A percentile compares a stretch with the other conserved stretches of the same genome.
These are phyloP conservation scores for Massospora cicadina DNA, from an alignment of 371 early-diverging fungal species.

Conservation along the genomic window DNA sequence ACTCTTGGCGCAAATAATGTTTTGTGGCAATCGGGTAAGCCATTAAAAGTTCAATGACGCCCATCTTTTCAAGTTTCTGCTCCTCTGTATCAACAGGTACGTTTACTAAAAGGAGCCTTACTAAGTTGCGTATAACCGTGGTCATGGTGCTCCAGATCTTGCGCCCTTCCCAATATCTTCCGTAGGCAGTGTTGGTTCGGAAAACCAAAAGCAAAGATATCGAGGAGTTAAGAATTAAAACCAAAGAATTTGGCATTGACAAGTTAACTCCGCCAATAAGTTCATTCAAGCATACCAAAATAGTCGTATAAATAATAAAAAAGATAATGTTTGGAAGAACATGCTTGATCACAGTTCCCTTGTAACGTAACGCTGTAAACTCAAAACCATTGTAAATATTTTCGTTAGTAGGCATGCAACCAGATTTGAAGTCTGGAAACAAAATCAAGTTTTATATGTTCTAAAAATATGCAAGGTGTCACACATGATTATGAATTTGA, in stretches of 20 bases:
- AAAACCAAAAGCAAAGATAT: conserved; percentile 47
- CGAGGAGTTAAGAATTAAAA: conserved; percentile 33
- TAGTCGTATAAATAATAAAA: conserved; percentile 3
- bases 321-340: conserved; percentile 8
- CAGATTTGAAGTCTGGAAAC: too few species aligned
- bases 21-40: conserved; percentile 51
- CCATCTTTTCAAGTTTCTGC: conserved; percentile 28
- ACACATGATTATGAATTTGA: too few species aligned
- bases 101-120: conserved; percentile 28
- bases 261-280: conserved; percentile 12
- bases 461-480: too few species aligned
- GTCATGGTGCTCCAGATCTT: conserved; percentile 42
- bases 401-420: neutral
- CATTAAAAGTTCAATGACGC: conserved; percentile 40
- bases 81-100: conserved; percentile 20
- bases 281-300: neutral
- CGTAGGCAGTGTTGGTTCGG: conserved; percentile 46
- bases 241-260: conserved; percentile 19
- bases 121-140: conserved; percentile 23
- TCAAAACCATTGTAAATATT: conserved; percentile 6
- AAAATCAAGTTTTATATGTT: too few species aligned
- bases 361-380: conserved; percentile 2
- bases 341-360: conserved; percentile 9
- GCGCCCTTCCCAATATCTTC: conserved; percentile 59
- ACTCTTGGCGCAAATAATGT: conserved; percentile 48